Percentiles rank a stretch among this genome's conserved stretches.
Conservation (phyloP, 108 stramenopile species). For the Pseudonitzschia pungens region DNA sequence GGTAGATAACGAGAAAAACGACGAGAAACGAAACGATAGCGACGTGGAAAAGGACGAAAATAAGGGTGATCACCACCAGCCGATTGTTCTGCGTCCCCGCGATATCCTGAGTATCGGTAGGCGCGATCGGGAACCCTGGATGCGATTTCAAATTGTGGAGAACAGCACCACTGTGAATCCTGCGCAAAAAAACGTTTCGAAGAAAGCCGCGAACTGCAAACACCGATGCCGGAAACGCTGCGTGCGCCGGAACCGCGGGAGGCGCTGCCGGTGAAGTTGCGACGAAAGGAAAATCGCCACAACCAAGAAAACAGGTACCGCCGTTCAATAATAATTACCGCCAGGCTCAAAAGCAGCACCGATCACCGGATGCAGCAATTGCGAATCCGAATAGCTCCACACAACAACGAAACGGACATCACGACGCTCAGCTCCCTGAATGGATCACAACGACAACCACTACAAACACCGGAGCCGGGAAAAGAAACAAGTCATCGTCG, state of each 20-base stretch:
- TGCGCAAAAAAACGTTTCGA: not conserved
- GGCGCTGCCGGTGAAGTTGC: not conserved
- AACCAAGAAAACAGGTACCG: not conserved
- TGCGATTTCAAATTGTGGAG: constrained; percentile 29
- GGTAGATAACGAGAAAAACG: not conserved
- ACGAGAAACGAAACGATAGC: constrained; percentile 1
- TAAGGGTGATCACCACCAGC: constrained; percentile 1
- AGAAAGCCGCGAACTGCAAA: constrained; percentile 4
- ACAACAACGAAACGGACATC: constrained; percentile 1
- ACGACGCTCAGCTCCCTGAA: constrained; percentile 1
- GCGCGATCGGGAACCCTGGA: constrained; percentile 43
- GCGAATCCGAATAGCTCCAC: not conserved
- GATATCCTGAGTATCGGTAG: constrained; percentile 39
- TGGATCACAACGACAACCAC: constrained; percentile 22
- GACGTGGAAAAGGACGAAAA: not conserved
- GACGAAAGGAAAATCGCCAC: not conserved
- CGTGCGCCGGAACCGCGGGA: no score
- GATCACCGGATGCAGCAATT: not conserved
- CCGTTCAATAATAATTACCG: not conserved
- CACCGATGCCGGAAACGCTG: not conserved
- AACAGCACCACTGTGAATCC: not conserved
- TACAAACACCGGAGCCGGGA: not conserved
- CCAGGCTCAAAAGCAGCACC: not conserved
- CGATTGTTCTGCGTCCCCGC: not conserved
- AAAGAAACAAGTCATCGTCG: constrained; percentile 1